Evolutionary conservation across 805 yeast species (phyloP).

Genomic region (Kluyveromyces aestuarii): DNA sequence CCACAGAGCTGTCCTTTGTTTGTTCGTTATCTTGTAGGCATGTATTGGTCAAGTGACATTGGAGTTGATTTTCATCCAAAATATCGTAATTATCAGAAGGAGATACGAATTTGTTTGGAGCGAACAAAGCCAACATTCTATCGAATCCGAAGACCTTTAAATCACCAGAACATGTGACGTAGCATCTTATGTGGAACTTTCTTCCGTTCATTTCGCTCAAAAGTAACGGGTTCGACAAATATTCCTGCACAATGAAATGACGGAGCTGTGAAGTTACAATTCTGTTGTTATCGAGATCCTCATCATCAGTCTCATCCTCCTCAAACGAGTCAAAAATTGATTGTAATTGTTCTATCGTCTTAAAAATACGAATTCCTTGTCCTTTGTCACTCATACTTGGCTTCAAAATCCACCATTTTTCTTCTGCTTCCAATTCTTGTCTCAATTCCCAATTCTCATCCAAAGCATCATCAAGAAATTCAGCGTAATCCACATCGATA

Average conservation of each 20-base stretch:
- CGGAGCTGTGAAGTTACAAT: constrained; percentile 80
- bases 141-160: constrained; percentile 71
- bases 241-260: constrained; percentile 85
- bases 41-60: constrained; percentile 87
- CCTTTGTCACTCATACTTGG: constrained; percentile 98
- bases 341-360: constrained; percentile 71
- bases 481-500: constrained; percentile 90
- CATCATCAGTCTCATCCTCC: constrained; percentile 57
- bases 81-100: constrained; percentile 27
- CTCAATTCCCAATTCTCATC: constrained; percentile 89
- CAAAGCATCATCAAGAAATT: constrained; percentile 84
- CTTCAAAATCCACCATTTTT: constrained; percentile 76
- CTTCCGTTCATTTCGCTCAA: constrained; percentile 48
- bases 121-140: constrained; percentile 75
- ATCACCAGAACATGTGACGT: constrained; percentile 68
- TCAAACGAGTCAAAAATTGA: constrained; percentile 79
- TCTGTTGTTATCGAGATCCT: constrained; percentile 50
- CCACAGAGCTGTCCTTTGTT: constrained; percentile 40
- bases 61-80: constrained; percentile 35
- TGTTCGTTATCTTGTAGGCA: constrained; percentile 62
- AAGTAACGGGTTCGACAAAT: constrained; percentile 59
- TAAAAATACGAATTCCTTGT: constrained; percentile 84
- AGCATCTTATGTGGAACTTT: constrained; percentile 85
- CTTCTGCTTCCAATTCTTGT: constrained; percentile 51
- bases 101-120: constrained; percentile 40